Base-by-base conservation (phyloP, 768 basidiomycete species). In the Auricularia heimuer region DNA sequence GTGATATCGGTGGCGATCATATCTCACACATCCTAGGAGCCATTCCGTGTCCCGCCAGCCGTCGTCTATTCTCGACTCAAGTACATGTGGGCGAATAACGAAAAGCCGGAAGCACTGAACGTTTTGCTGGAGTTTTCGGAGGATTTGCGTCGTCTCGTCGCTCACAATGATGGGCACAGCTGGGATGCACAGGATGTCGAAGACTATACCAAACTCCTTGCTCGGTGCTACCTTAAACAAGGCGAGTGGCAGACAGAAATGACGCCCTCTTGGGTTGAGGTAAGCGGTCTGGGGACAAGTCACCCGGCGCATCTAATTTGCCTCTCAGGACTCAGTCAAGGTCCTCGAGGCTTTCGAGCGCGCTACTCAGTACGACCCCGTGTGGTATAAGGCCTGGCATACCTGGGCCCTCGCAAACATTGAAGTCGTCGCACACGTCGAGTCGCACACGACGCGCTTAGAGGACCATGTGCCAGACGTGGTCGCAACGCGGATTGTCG, bases 371-470 rank as follows among this genome's bases (percentile, higher is more conserved):
- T 92, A 92, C 68, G 96, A 98, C 73, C 85, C 89, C 3, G 81
- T 82, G n/a, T 99, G 97, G 97, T 98, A 98, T 76, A 98, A 99
- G 73, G 97, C 96, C 18, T 98, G 95, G 95, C 97, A 99, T 71
- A 94, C 93, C 0, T 99, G 94, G 94, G 96, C 97, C 2, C 79
- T 98, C 63, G 89, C 94, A 3, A 98, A 98, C 75, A 95, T 97
- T 68, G 94, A 98, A 64, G 92, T 98, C 67, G 86, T 98, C 67
- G 81, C 83, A 34, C 84, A 89, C 70, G 78, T 96, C 70, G 94
- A 96, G 73, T 82, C 77, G 54, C 85, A 85, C 70, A 77, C 75
- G 37, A 83, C 85, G 66, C 80, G 77, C 58, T 82, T 82, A 65
- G 77, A 79, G 24, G 74, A 78, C 10, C 88, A 90, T 63, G 72